Evolutionary conservation across 805 yeast species (phyloP).

Genomic region (Pichia occidentalis): DNA sequence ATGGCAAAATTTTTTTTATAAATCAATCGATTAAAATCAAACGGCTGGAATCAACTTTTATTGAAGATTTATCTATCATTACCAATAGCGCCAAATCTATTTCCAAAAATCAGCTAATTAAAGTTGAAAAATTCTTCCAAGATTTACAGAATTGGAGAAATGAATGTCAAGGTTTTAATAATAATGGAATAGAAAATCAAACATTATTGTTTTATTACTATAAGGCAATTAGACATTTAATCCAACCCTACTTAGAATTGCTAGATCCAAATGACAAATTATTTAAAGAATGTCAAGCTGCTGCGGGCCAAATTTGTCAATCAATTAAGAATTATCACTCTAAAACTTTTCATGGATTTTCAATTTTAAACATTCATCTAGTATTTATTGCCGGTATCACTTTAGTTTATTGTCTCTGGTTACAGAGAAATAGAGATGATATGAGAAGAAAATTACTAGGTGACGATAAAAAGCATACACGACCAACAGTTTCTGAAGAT

Average conservation of each 20-base stretch:
- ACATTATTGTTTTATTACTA: constrained; percentile 54
- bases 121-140: constrained; percentile 46
- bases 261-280: constrained; percentile 54
- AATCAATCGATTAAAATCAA: constrained; percentile 52
- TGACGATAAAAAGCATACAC: constrained; percentile 52
- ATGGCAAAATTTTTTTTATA: constrained; percentile 37
- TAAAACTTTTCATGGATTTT: constrained; percentile 54
- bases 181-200: constrained; percentile 47
- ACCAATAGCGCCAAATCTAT: constrained; percentile 23
- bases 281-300: constrained; percentile 62
- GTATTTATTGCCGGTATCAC: constrained; percentile 67
- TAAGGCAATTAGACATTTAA: constrained; percentile 50
- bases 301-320: constrained; percentile 65
- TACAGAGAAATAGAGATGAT: constrained; percentile 56
- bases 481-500: constrained; percentile 50
- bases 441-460: constrained; percentile 47
- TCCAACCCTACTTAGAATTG: constrained; percentile 59
- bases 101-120: constrained; percentile 35
- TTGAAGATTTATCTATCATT: constrained; percentile 42
- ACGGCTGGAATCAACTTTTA: constrained; percentile 53
- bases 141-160: constrained; percentile 53
- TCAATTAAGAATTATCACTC: constrained; percentile 57
- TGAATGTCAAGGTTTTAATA: constrained; percentile 40
- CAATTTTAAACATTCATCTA: constrained; percentile 60
- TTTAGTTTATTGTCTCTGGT: constrained; percentile 58